Base-by-base conservation (phyloP, 495 filamentous ascomycete species). In the Sporormia fimetaria region DNA sequence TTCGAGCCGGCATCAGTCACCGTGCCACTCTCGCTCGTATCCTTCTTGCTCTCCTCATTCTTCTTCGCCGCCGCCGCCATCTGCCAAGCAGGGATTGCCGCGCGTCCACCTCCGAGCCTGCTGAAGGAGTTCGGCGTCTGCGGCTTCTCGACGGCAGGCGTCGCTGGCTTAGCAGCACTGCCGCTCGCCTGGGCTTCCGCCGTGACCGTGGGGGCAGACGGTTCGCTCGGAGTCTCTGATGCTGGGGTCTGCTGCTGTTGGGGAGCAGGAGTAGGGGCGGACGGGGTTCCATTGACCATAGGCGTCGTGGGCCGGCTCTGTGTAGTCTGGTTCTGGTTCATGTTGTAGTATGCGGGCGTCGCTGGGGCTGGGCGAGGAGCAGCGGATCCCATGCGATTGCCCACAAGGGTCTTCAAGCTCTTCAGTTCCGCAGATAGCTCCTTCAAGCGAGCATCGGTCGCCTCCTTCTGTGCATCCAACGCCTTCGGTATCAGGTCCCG, bases 61-160 rank as follows among this genome's bases (percentile, higher is more conserved):
- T 46, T 68, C 55, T 75, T 75, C 56, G 70, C 77, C 30, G 78
- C 71, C 29, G 77, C 74, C 12, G 80, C 76, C 74, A 93, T 74
- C 63, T 94, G 87, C 87, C 87, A 94, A 1, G 80, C 74, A 1
- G 87, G 87, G 51, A 94, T 94, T n/a, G 80, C 79, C 6, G 81
- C 76, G 54, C 66, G 70, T 18, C 40, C 57, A 33, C 39, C 55
- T 63, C 42, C 62, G 60, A 51, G 15, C 37, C 54, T 23, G 18
- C 54, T 43, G 36, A 52, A 61, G 2, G 59, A 46, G 17, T 45
- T 54, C 2, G 42, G 14, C 1, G 42, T 37, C 12, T 41, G 44
- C 20, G 44, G 10, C 33, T 37, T 44, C 20, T 49, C 52, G 6
- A 32, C 12, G 10, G 40, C 63, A 48, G 38, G 63, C 34, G 37